Evolutionary conservation across 257 asterid species (phyloP), one percentile per base, ranked within the genome.

Genomic region (Solanum pennellii): DNA sequence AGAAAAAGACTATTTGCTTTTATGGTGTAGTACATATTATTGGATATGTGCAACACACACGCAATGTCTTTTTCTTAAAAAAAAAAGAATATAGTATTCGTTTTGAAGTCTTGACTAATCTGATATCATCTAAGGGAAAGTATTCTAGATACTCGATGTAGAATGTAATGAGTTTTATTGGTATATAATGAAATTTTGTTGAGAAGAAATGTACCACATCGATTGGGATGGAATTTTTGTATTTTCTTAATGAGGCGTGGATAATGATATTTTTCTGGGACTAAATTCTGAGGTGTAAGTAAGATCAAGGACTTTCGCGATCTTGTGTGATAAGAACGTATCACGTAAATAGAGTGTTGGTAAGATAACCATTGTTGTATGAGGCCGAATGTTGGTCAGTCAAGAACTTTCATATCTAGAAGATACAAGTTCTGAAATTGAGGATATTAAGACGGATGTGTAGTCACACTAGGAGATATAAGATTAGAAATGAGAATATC

Each of bases 1-100:
- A 29, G 68, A 47, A 29, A 80, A 49, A 82, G 13, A 29, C 25
- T 49, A 18, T 80, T 80, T 80, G 20, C 29, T 82, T 18, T 76
- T 23, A 76, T 76, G 83, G 83, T 74, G 83, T 4, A 76, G 83
- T 82, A 80, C 84, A 80, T 37, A 37, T 37, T 27, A 3, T 80
- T 80, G 84, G 68, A 47, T 27, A 79, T 77, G 84, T 44, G 41
- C 23, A n/a, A 4, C 39, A 25, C 41, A 42, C 60, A 23, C 3
- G 20, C 6, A 39, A 73, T 12, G 18, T 14, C 39, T 39, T 37
- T 20, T 74, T 39, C 6, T 0, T 3, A 3, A 2, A 1, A 15
- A 15, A 49, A 49, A 2, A 49, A 49, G n/a, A 5, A 39, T 6
- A 41, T n/a, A 1, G 0, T 62, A 66, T 66, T 66, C 0, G 1